These are phyloP conservation scores for Datisca glomerata DNA, from an alignment of 306 rosid species.

Conservation along the genomic window DNA sequence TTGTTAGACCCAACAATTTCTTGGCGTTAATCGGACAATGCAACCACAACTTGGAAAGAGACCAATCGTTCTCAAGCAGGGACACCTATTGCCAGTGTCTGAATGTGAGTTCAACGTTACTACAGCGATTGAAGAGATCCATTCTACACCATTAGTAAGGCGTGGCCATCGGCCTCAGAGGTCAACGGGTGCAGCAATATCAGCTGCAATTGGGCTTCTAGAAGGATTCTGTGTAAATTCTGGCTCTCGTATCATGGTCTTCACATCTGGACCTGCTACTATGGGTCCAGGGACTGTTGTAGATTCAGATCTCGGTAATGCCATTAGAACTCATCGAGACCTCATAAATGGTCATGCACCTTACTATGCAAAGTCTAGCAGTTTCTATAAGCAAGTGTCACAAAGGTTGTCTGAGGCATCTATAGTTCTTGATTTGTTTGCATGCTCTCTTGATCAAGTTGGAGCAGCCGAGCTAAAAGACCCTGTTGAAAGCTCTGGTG, in stretches of 20 bases:
- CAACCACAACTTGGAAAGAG: conserved; percentile 41
- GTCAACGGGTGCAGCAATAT: conserved; percentile 73
- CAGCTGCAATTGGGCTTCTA: conserved; percentile 65
- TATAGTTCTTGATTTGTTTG: conserved; percentile 64
- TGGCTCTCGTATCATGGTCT: conserved; percentile 80
- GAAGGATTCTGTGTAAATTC: conserved; percentile 49
- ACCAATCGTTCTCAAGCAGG: conserved; percentile 39
- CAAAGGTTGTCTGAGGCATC: conserved; percentile 45
- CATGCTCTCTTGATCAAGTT: conserved; percentile 83
- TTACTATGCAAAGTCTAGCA: conserved; percentile 33
- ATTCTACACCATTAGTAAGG: conserved; percentile 19
- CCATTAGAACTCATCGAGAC: conserved; percentile 68
- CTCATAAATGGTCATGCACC: conserved; percentile 47
- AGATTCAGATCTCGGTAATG: conserved; percentile 31
- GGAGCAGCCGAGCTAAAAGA: conserved; percentile 64
- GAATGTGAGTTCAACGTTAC: conserved; percentile 69
- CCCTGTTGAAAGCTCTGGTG: conserved; percentile 67
- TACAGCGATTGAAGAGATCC: conserved; percentile 65
- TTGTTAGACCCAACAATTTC: conserved; percentile 39
- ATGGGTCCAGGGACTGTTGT: conserved; percentile 68
- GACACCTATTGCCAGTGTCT: conserved; percentile 55
- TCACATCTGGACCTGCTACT: conserved; percentile 86
- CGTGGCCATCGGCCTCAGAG: conserved; percentile 47
- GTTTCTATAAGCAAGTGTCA: conserved; percentile 45
- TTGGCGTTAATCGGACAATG: conserved; percentile 32